phyloP scores from a whole-genome alignment of 1,284 basidiomycete species.

The Puccinia polysora region DNA sequence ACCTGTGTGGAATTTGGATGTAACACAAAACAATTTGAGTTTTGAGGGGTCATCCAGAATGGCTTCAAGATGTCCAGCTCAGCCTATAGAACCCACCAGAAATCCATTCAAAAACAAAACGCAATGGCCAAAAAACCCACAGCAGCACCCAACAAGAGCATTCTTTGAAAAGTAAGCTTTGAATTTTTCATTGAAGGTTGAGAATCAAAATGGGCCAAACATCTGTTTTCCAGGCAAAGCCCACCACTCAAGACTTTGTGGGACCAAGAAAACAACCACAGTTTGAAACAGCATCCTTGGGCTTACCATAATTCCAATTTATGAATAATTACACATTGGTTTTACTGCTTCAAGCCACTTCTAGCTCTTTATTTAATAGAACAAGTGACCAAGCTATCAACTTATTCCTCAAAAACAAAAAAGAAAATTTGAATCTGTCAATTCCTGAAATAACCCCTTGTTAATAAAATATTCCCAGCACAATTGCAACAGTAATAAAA shows the following conservation, averaged over 20 bases:
- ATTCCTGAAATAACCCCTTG: background rate
- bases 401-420: background rate
- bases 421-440: background rate
- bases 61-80: background rate
- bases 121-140: background rate
- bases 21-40: no score
- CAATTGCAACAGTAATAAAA: background rate
- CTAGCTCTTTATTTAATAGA: background rate
- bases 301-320: background rate
- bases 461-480: background rate
- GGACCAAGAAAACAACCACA: background rate
- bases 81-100: background rate
- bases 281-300: background rate
- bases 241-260: no score
- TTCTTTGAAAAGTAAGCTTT: background rate
- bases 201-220: no score
- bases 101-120: background rate
- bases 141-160: background rate
- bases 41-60: background rate
- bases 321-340: background rate
- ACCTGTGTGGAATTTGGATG: background rate
- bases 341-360: background rate
- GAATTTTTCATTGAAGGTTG: background rate
- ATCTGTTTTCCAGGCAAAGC: no score
- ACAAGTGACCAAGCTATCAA: background rate